phyloP scores from a whole-genome alignment of 2,329 filamentous ascomycete genomes.

The Aspergillus novoparasiticus region DNA sequence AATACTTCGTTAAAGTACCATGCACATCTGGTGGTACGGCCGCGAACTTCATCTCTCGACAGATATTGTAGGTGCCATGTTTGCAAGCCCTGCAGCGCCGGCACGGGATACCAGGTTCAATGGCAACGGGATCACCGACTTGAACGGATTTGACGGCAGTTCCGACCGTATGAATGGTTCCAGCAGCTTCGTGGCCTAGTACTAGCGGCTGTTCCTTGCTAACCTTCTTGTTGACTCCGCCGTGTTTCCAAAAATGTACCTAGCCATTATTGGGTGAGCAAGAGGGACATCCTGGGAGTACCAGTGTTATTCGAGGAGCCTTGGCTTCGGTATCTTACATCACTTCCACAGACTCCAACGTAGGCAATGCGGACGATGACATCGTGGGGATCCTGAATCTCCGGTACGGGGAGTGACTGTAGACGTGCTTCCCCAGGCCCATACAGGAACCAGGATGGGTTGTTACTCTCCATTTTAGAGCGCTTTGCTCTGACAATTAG shows the following conservation, averaged over 20 bases:
- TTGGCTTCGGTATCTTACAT: conserved; percentile 23
- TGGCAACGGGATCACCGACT: conserved; percentile 38
- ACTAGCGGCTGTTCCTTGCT: conserved; percentile 26
- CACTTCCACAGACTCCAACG: conserved; percentile 48
- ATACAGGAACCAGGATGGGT: conserved; percentile 48
- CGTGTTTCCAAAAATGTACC: conserved; percentile 46
- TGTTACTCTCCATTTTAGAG: conserved; percentile 18
- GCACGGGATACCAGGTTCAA: conserved; percentile 43
- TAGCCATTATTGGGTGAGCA: conserved; percentile 6
- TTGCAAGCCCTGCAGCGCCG: conserved; percentile 41
- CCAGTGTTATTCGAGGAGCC: neutral
- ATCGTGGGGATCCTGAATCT: conserved; percentile 39
- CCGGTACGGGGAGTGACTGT: conserved; percentile 42
- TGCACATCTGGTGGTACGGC: conserved; percentile 42
- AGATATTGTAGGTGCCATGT: conserved; percentile 45
- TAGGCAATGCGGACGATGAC: conserved; percentile 48
- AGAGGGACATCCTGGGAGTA: neutral
- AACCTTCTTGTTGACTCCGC: conserved; percentile 37
- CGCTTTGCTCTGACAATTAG: neutral
- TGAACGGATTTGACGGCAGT: conserved; percentile 27
- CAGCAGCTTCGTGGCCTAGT: conserved; percentile 42
- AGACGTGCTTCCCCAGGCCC: conserved; percentile 40
- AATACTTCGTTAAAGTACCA: conserved; percentile 45
- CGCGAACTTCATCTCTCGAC: conserved; percentile 43
- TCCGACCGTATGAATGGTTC: conserved; percentile 33